Base-by-base conservation (phyloP, 2,329 filamentous ascomycete species). In the Pseudogymnoascus pannorum region DNA sequence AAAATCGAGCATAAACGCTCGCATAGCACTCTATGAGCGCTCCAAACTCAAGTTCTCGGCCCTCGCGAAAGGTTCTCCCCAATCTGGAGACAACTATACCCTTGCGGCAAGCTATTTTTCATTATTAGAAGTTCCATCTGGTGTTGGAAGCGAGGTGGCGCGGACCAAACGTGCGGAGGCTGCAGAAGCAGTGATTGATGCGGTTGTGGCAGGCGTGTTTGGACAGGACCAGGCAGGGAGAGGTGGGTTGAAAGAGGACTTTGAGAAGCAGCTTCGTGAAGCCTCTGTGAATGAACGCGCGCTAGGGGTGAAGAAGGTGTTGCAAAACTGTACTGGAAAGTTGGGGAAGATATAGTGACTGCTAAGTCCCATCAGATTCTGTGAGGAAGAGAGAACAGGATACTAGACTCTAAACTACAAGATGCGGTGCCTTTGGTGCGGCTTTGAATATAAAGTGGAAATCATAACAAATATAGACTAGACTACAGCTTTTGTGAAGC, bases 101-200 rank as follows among this genome's bases (percentile, higher is more conserved):
- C 31, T 72, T 5, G 67, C 63, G 1, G 57, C 64, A 9, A 61
- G 61, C 0, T 71, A 68, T 33, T 69, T 72, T 44, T 58, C 58
- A n/a, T 5, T 68, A 3, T 36, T 73, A 16, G 69, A 72, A 54
- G 57, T 73, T 5, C 61, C 66, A 2, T 68, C 69, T 59, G 70
- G 69, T 20, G 65, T 69, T 6, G 72, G 72, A 1, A 70, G 63
- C 48, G 72, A 73, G 58, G 60, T 62, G 2, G 63, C 72, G 61
- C 67, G 72, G 59, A 60, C 66, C 7, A 73, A 72, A 64, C 68
- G 70, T 36, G 68, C 63, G 1, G 71, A 73, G 40, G 71, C 72
- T 26, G 70, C 69, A 9, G 68, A 70, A 29, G 66, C 65, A 60
- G 65, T 73, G 6, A 65, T 68, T 4, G 63, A 66, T 48, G 67